These are phyloP conservation scores for Gomphus sp. DNA, from an alignment of 1,284 basidiomycete genomes.

Conservation along the genomic window DNA sequence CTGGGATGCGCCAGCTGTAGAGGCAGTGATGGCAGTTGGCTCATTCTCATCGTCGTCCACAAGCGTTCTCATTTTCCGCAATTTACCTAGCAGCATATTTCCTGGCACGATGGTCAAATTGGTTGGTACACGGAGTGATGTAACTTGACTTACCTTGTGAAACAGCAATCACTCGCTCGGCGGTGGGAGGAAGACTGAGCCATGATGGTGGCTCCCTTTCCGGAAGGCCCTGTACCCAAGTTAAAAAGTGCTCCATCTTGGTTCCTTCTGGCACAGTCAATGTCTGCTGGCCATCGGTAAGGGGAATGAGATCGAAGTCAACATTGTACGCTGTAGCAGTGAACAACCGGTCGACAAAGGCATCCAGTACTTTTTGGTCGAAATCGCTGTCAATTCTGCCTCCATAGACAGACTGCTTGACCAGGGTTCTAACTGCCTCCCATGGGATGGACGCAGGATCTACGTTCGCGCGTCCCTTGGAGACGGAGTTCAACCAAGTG, in stretches of 20 bases:
- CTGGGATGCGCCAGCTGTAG: conserved; percentile 53
- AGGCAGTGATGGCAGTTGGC: conserved; percentile 35
- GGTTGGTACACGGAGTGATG: conserved; percentile 6
- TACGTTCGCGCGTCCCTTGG: conserved; percentile 84
- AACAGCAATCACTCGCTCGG: conserved; percentile 84
- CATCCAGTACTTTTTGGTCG: conserved; percentile 84
- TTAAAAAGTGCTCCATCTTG: conserved; percentile 80
- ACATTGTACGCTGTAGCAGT: conserved; percentile 83
- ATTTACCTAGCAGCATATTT: conserved; percentile 71
- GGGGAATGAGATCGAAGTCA: conserved; percentile 81
- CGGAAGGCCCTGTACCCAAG: conserved; percentile 81
- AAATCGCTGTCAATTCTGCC: conserved; percentile 91
- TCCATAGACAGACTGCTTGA: conserved; percentile 94
- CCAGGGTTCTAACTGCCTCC: conserved; percentile 81
- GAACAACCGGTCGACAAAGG: conserved; percentile 87
- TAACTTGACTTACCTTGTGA: conserved; percentile 66
- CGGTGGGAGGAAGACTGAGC: conserved; percentile 84
- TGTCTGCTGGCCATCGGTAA: conserved; percentile 44
- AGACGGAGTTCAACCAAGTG: conserved; percentile 70
- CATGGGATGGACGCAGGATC: conserved; percentile 88
- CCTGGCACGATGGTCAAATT: conserved; percentile 36
- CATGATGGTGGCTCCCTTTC: conserved; percentile 89
- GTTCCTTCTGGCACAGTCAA: conserved; percentile 83
- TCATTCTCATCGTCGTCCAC: conserved; percentile 83
- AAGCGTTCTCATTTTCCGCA: conserved; percentile 87